phyloP scores from a whole-genome alignment of 1,284 basidiomycete genomes.

The Ganoderma resinaceum region DNA sequence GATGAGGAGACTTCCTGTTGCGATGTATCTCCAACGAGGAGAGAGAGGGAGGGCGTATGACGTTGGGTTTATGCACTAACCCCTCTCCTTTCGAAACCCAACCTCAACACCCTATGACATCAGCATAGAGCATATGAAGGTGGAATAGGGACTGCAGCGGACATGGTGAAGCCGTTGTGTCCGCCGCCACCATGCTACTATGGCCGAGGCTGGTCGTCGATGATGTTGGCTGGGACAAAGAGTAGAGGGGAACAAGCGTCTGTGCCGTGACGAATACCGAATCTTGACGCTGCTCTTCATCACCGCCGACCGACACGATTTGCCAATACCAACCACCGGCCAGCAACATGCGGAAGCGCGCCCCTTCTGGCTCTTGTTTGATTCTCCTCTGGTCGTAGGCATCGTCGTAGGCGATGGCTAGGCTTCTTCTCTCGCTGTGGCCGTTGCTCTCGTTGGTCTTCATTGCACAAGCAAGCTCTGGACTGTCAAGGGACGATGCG shows the following conservation, averaged over 20 bases:
- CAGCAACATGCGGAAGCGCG: not conserved
- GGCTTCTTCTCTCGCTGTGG: not conserved
- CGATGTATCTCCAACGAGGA: not conserved
- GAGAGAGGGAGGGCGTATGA: not conserved
- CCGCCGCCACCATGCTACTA: not conserved
- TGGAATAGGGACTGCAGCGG: not conserved
- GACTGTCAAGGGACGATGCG: not conserved
- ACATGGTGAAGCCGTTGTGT: not conserved
- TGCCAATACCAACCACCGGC: not conserved
- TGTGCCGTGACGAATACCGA: too few species aligned
- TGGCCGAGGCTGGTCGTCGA: not conserved
- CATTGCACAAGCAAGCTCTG: not conserved
- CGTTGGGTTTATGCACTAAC: not conserved
- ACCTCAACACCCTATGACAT: not conserved
- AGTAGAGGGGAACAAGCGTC: not conserved
- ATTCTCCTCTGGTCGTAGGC: not conserved
- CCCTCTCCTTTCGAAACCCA: not conserved
- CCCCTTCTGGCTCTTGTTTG: not conserved
- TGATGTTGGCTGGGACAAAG: not conserved
- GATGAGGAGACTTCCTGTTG: not conserved
- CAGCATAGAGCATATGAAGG: not conserved
- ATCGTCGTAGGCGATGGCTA: not conserved
- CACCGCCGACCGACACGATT: not conserved
- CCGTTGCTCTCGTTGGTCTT: not conserved
- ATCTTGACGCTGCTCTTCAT: not conserved